These are phyloP conservation scores for Lachancea sp. DNA, from an alignment of 805 yeast genomes.

Conservation along the genomic window DNA sequence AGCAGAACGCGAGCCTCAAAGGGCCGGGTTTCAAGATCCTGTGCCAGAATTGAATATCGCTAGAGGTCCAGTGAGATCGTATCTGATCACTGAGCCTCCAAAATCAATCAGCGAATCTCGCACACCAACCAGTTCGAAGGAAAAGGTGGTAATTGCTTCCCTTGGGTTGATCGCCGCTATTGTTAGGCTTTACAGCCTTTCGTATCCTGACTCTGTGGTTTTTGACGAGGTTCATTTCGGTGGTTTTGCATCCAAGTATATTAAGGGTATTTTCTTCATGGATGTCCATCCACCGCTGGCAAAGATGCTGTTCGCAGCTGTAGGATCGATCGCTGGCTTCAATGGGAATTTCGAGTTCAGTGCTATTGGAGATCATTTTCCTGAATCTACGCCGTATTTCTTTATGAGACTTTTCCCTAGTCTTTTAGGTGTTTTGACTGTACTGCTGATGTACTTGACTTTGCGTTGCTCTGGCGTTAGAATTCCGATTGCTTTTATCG, in stretches of 20 bases:
- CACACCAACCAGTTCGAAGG: conserved; percentile 34
- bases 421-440: conserved; percentile 59
- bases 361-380: conserved; percentile 58
- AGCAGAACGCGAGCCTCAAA: not conserved
- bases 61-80: conserved; percentile 50
- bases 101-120: conserved; percentile 37
- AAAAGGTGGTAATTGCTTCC: conserved; percentile 36
- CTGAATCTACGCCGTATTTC: conserved; percentile 52
- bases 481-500: conserved; percentile 52
- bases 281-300: conserved; percentile 80
- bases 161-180: conserved; percentile 46
- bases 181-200: conserved; percentile 57
- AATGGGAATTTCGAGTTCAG: conserved; percentile 63
- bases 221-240: conserved; percentile 95
- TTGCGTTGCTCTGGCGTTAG: conserved; percentile 67
- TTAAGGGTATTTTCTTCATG: conserved; percentile 57
- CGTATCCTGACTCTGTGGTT: conserved; percentile 73
- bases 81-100: conserved; percentile 47
- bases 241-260: conserved; percentile 85
- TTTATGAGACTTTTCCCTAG: conserved; percentile 70
- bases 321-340: conserved; percentile 62
- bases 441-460: conserved; percentile 58
- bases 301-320: conserved; percentile 67
- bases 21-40: conserved; percentile 25
- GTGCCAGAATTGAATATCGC: conserved; percentile 42